Evolutionary conservation across 2,329 filamentous ascomycete species (phyloP), one percentile per base, ranked within the genome.

Genomic region (Hymenoscyphus fructigenus): DNA sequence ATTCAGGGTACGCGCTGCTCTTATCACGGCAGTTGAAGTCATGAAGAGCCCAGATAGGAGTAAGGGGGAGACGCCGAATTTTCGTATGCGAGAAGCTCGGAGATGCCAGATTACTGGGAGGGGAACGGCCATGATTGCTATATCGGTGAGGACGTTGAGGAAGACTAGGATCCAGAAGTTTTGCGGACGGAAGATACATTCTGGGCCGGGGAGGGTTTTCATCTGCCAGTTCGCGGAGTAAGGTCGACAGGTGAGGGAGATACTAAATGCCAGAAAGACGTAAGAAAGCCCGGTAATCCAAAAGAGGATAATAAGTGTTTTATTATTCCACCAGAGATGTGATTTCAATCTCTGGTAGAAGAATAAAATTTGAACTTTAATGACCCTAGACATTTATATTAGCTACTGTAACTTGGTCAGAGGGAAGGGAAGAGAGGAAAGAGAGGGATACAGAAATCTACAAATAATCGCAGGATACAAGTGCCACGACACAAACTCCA

Each of bases 41-140:
- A 62, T 62, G 34, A 57, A 62, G 15, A 62, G 1, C 1, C 50
- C 29, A 1, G 76, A 77, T 3, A 70, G 75, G 0, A 78, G 71
- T 7, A 79, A 67, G 0, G 76, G n/a, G 5, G 65, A 72, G 38
- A 79, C 69, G 10, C 70, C 70, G 29, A 78, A 62, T 60, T 77
- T 78, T 61, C 74, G 75, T 12, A 66, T 70, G 0, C 73, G 23
- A 0, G 74, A 71, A 1, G 76, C 69, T 57, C 74, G 72, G 6
- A 78, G 67, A 5, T 67, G 69, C 73, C 74, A 78, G 2, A 78
- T 68, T 23, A 78, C 65, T 0, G 76, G 76, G 20, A 78, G 47
- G 0, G 77, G 76, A 34, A 78, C 70, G n/a, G 66, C 62, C 20
- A 78, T 71, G 32, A 77, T 73, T 12, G 70, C 68, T 7, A 69